A percentile compares a stretch with the other conserved stretches of the same genome.
Conservation (phyloP, 1,139 yeast genomes). For the Wickerhamiella infanticola region DNA sequence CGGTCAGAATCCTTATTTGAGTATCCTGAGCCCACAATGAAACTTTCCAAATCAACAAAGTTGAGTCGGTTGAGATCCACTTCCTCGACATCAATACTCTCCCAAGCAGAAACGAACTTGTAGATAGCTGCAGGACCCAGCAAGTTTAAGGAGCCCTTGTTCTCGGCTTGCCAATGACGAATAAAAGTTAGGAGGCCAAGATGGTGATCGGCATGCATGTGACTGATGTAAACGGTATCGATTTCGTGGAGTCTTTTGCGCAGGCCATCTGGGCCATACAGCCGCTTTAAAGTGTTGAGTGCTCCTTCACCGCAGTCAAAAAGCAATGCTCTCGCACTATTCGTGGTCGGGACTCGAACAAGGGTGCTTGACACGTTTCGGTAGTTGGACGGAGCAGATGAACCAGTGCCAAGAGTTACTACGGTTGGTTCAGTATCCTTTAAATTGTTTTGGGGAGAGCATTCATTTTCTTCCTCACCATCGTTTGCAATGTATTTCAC, state of each 20-base stretch:
- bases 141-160: slow-evolving; percentile 29
- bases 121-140: slow-evolving; percentile 66
- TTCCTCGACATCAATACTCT: slow-evolving; percentile 33
- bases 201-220: slow-evolving; percentile 95
- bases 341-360: slow-evolving; percentile 44
- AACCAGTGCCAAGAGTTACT: slow-evolving; percentile 82
- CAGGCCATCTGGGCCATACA: slow-evolving; percentile 35
- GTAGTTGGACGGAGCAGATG: slow-evolving; percentile 73
- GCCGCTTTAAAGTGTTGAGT: slow-evolving; percentile 51
- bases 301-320: slow-evolving; percentile 95
- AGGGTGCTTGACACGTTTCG: slow-evolving; percentile 75
- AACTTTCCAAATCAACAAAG: slow-evolving; percentile 56
- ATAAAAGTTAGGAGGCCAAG: slow-evolving; percentile 64
- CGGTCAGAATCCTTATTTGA: slow-evolving; percentile 3
- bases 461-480: not conserved
- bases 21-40: slow-evolving; percentile 26
- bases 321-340: slow-evolving; percentile 19
- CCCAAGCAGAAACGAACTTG: slow-evolving; percentile 58
- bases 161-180: slow-evolving; percentile 44
- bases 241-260: slow-evolving; percentile 39
- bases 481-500: not conserved
- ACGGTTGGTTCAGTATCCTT: slow-evolving; percentile 32
- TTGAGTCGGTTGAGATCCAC: slow-evolving; percentile 32
- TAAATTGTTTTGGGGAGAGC: not conserved
- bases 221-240: slow-evolving; percentile 57